Evolutionary conservation across 345 rosid genomes (phyloP), one percentile per base, ranked within the genome.

Genomic region (Geranium brycei): DNA sequence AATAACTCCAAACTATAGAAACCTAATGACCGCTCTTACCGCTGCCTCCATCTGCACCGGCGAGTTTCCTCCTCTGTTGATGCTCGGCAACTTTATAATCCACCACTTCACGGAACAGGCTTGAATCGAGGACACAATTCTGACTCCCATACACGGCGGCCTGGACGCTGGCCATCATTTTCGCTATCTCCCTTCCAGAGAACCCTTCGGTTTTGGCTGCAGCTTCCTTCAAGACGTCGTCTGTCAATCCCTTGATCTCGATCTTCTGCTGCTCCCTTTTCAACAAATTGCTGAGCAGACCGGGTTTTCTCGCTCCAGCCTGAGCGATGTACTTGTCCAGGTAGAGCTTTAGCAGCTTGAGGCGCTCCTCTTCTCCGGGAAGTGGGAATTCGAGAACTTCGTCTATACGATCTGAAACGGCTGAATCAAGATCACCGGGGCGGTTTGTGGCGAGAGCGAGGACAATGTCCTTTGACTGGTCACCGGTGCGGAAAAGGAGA

Each of bases 341-440:
- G 67, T 90, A 93, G 40, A 90, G 95, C 73, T 86, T 86, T 56
- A 90, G 77, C 69, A 93, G 83, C 85, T 93, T 81, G 73, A 86
- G 81, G 31, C 95, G 90, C 66, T 93, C 99, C 58, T 79, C 90
- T 70, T 85, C 79, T 66, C 88, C 84, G 2, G 97, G 99, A 41
- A 90, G 77, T 31, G 96, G 97, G 65, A 93, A 93, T 67, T 87
- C 99, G 7, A 93, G 83, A 62, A 83, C 87, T 77, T 92, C 97
- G 64, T 93, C 99, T 2, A 93, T 81, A 58, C 97, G 89, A 68
- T 93, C 95, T 51, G 95, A 80, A 64, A 90, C 91, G 31, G 97
- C 99, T 62, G 96, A 86, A 78, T 93, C 97, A 47, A 93, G 96
- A 79, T 90, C 99, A 60, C 97, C 96, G 17, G 97, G 99, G 35